phyloP scores from a whole-genome alignment of 805 yeast species.

The Suhomyces vadensis region DNA sequence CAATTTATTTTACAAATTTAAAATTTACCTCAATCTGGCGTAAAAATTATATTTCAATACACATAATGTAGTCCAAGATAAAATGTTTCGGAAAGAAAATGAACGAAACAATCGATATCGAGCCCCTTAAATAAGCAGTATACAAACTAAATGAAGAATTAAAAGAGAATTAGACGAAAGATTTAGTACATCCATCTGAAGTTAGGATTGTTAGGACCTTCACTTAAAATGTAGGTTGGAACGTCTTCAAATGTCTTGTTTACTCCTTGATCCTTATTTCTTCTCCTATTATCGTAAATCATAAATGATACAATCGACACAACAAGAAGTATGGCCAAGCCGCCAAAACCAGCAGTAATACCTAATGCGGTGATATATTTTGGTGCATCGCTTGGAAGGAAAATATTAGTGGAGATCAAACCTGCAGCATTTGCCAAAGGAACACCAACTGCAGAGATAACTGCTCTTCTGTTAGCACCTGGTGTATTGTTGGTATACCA shows the following conservation, averaged over 20 bases:
- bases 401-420: conserved; percentile 32
- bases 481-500: conserved; percentile 55
- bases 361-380: conserved; percentile 33
- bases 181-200: conserved; percentile 48
- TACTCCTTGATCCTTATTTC: conserved; percentile 42
- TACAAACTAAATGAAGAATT: background rate
- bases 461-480: conserved; percentile 46
- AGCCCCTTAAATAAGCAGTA: background rate
- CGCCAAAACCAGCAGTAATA: conserved; percentile 33
- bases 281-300: conserved; percentile 43
- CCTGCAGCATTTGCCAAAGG: conserved; percentile 37
- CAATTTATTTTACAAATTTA: too few species aligned
- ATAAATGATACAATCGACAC: conserved; percentile 31
- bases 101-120: background rate
- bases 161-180: background rate
- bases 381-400: conserved; percentile 34
- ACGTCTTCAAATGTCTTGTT: conserved; percentile 39
- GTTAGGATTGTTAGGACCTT: conserved; percentile 46
- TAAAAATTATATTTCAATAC: too few species aligned
- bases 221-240: conserved; percentile 43
- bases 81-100: too few species aligned
- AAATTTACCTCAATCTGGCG: too few species aligned
- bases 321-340: conserved; percentile 29
- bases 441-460: conserved; percentile 47
- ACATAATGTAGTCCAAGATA: too few species aligned